Evolutionary conservation across 805 yeast genomes (phyloP).

Genomic region (Kuraishia borneana): DNA sequence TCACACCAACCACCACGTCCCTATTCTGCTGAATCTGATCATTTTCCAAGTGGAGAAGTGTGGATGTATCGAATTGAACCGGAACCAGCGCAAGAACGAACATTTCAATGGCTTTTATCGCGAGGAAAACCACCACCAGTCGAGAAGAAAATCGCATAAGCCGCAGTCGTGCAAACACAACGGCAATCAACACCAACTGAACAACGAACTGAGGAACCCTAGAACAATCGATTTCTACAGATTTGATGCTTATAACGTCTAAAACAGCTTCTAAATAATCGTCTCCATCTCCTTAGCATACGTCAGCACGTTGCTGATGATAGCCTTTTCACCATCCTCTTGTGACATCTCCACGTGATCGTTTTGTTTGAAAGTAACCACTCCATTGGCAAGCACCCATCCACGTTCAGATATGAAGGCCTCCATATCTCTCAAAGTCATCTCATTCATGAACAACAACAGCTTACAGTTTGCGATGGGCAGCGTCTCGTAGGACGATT

Average conservation of each 20-base stretch:
- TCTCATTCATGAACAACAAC: conserved; percentile 51
- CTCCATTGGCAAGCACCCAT: conserved; percentile 48
- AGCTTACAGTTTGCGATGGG: conserved; percentile 79
- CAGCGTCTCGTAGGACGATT: conserved; percentile 60
- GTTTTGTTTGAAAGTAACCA: conserved; percentile 28
- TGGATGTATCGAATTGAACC: conserved; percentile 37
- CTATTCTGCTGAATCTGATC: conserved; percentile 9
- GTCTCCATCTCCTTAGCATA: conserved; percentile 91
- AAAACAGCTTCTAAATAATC: conserved; percentile 43
- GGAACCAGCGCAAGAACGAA: conserved; percentile 27
- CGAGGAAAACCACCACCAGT: conserved; percentile 11
- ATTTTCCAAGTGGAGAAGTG: conserved; percentile 21
- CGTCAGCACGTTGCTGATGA: conserved; percentile 63
- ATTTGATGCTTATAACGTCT: too few relatives aligned
- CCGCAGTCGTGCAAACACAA: too few relatives aligned
- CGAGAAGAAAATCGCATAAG: background rate
- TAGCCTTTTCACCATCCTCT: conserved; percentile 25
- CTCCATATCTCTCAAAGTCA: conserved; percentile 32
- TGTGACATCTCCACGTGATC: conserved; percentile 21
- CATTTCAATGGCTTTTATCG: conserved; percentile 26
- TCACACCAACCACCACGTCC: too few relatives aligned
- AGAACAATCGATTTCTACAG: too few relatives aligned
- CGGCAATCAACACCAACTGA: too few relatives aligned
- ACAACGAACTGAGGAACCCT: too few relatives aligned
- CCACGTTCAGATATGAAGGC: conserved; percentile 40